Conservation (phyloP, 345 rosid genomes). For the Arabidopsis suecica region DNA sequence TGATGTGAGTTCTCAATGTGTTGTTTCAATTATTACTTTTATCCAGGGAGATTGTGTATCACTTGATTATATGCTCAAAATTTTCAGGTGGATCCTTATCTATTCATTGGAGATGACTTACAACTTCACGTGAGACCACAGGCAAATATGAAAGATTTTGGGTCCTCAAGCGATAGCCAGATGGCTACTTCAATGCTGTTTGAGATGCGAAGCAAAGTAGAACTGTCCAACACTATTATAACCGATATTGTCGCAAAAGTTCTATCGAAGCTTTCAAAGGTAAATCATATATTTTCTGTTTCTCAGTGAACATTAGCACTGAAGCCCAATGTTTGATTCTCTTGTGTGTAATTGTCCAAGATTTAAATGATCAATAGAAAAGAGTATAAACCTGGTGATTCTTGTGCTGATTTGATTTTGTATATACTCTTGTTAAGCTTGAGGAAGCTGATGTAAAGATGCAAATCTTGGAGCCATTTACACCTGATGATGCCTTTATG, state of each 20-base stretch:
- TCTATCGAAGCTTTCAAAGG: conserved; percentile 67
- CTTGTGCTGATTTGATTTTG: conserved; percentile 23
- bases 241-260: conserved; percentile 56
- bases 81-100: conserved; percentile 85
- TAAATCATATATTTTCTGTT: conserved; percentile 36
- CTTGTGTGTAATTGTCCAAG: background rate
- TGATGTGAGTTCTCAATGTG: conserved; percentile 61
- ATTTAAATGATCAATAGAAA: background rate
- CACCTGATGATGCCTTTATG: conserved; percentile 85
- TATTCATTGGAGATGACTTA: conserved; percentile 67
- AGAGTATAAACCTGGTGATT: conserved; percentile 10
- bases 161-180: conserved; percentile 70
- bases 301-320: background rate
- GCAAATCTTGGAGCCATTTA: conserved; percentile 77
- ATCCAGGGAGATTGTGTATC: conserved; percentile 6
- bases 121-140: conserved; percentile 72
- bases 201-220: conserved; percentile 59
- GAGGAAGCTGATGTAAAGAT: conserved; percentile 62
- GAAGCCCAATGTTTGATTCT: conserved; percentile 2
- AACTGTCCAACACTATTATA: conserved; percentile 54
- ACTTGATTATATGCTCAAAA: conserved; percentile 19
- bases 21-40: background rate
- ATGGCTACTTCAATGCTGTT: conserved; percentile 60
- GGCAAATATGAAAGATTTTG: conserved; percentile 66
- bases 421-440: conserved; percentile 53